These are phyloP conservation scores for Fusarium tjaetaba DNA, from an alignment of 2,329 filamentous ascomycete species.

Conservation along the genomic window DNA sequence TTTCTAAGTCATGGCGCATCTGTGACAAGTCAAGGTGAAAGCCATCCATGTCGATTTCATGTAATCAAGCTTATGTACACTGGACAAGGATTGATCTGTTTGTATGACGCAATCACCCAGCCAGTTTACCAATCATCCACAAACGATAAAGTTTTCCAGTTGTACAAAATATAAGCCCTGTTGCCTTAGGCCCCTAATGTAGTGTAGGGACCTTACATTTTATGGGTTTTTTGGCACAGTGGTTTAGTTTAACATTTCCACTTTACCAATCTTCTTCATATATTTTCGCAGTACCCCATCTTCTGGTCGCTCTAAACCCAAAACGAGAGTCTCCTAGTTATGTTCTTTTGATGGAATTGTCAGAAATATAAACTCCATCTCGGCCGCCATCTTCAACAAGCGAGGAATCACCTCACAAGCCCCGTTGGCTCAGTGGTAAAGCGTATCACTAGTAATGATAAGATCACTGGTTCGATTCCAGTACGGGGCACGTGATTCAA, in stretches of 20 bases:
- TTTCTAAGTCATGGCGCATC: not conserved
- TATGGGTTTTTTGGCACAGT: too few relatives aligned
- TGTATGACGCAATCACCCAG: not conserved
- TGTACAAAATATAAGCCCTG: too few relatives aligned
- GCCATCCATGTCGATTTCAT: not conserved
- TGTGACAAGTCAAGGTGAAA: not conserved
- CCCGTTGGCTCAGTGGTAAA: constrained; percentile 43
- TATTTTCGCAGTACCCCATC: not conserved
- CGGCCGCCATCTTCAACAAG: rapidly evolving
- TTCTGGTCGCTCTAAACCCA: not conserved
- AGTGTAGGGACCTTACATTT: too few relatives aligned
- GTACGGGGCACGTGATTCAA: constrained; percentile 30
- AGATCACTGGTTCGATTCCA: constrained; percentile 41
- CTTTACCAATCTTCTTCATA: not conserved
- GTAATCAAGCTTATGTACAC: not conserved
- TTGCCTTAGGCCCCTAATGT: too few relatives aligned
- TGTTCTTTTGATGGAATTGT: rapidly evolving
- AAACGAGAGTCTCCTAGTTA: not conserved
- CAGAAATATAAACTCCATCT: not conserved
- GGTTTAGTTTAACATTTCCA: too few relatives aligned
- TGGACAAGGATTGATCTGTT: not conserved
- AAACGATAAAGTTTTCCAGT: not conserved
- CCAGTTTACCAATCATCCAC: not conserved
- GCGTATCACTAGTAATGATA: constrained; percentile 43
- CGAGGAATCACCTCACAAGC: constrained; percentile 28